These are phyloP conservation scores for Neurospora cerealis DNA, from an alignment of 495 filamentous ascomycete genomes.

Conservation along the genomic window DNA sequence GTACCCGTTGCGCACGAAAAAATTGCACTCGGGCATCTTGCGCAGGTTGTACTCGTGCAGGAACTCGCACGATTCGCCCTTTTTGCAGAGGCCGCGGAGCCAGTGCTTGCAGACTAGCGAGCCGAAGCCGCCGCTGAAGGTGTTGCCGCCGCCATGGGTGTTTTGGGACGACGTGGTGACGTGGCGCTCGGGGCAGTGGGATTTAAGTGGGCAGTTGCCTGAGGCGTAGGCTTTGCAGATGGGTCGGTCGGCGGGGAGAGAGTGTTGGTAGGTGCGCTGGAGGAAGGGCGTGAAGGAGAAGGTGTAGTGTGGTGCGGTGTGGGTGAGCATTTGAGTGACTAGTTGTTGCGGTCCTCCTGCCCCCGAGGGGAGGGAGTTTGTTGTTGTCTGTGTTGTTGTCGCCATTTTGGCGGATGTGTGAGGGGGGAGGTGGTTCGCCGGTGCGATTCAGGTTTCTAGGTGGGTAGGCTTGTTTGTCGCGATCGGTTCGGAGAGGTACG, in stretches of 20 bases:
- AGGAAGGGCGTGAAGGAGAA: constrained; percentile 72
- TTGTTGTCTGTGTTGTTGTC: not conserved
- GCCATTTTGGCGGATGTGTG: constrained; percentile 1
- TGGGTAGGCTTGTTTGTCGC: not conserved
- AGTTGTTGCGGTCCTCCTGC: constrained; percentile 18
- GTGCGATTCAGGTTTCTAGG: not conserved
- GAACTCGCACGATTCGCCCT: constrained; percentile 90
- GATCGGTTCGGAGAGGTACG: not conserved
- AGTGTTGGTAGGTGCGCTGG: constrained; percentile 64
- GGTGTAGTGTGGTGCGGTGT: constrained; percentile 45
- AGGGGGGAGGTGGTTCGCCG: not conserved
- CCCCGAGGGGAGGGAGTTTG: not conserved
- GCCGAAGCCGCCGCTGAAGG: constrained; percentile 36
- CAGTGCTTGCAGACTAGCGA: constrained; percentile 96
- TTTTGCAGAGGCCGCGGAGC: constrained; percentile 94
- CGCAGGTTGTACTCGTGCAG: constrained; percentile 97
- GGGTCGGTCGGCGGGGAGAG: constrained; percentile 60
- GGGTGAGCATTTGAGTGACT: constrained; percentile 38
- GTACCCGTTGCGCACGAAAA: constrained; percentile 79
- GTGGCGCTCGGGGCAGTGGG: constrained; percentile 58
- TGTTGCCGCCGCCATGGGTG: constrained; percentile 9
- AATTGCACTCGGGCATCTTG: constrained; percentile 95
- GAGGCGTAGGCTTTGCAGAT: constrained; percentile 65
- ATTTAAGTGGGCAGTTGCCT: constrained; percentile 69
- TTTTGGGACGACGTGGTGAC: not conserved